phyloP scores from a whole-genome alignment of 177 flowering plant species.

The Vitis hybrid region DNA sequence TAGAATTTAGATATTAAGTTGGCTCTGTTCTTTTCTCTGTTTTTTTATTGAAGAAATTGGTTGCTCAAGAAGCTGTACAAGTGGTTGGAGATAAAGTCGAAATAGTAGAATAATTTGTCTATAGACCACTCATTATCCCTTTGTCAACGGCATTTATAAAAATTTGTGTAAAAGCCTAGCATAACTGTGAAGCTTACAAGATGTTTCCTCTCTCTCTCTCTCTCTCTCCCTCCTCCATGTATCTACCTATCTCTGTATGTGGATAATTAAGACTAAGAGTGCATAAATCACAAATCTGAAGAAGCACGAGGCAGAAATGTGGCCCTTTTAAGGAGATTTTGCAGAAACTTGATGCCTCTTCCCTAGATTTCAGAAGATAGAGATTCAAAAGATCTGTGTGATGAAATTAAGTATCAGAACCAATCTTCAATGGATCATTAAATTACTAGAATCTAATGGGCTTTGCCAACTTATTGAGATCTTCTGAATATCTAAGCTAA shows the following conservation, averaged over 20 bases:
- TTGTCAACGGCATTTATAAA: constrained; percentile 44
- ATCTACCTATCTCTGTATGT: neutral
- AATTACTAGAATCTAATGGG: constrained; percentile 26
- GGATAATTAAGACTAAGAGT: neutral
- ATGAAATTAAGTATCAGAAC: constrained; percentile 25
- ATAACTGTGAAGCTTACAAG: constrained; percentile 50
- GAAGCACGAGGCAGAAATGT: constrained; percentile 37
- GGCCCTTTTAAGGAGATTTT: constrained; percentile 32
- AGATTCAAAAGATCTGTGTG: constrained; percentile 38
- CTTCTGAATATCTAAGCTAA: constrained; percentile 49
- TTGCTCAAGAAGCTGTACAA: constrained; percentile 37
- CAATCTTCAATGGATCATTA: constrained; percentile 28
- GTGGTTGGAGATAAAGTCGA: constrained; percentile 50
- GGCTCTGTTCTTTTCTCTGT: constrained; percentile 6
- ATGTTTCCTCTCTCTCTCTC: constrained; percentile 41
- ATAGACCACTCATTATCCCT: constrained; percentile 24
- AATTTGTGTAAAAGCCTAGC: constrained; percentile 29
- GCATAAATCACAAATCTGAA: constrained; percentile 13
- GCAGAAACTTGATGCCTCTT: constrained; percentile 20
- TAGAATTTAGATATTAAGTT: constrained; percentile 21
- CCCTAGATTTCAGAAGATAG: constrained; percentile 44
- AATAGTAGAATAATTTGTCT: constrained; percentile 28
- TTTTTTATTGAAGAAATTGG: constrained; percentile 22
- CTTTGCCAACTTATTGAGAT: constrained; percentile 31
- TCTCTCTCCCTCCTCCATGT: neutral